Conservation (phyloP, 2,329 filamentous ascomycete species). For the Penicillium sp. region DNA sequence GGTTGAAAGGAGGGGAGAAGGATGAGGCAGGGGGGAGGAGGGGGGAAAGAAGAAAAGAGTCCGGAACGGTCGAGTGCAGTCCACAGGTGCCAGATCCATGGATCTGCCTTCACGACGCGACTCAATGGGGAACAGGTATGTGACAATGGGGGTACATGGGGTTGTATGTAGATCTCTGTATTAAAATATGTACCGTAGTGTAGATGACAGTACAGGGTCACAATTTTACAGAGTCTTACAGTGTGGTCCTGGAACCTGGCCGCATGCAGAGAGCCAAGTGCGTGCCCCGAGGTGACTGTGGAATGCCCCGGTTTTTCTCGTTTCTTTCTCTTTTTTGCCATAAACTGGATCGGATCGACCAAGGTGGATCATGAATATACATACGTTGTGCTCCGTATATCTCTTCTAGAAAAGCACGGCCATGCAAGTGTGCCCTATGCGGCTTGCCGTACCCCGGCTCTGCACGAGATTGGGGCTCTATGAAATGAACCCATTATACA, state of each 20-base stretch:
- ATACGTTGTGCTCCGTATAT: not conserved
- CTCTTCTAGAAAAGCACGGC: conserved; percentile 10
- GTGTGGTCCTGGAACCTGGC: conserved; percentile 16
- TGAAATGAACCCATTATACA: not conserved
- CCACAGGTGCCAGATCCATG: conserved; percentile 30
- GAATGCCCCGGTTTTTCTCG: conserved; percentile 19
- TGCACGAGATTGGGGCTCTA: conserved; percentile 5
- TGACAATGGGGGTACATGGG: not conserved
- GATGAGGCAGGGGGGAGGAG: conserved; percentile 24
- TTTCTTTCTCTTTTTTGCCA: not conserved
- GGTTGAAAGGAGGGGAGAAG: conserved; percentile 21
- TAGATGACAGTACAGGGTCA: conserved; percentile 26
- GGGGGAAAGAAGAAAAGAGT: conserved; percentile 23
- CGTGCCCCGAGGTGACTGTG: conserved; percentile 20
- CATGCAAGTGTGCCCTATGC: conserved; percentile 8
- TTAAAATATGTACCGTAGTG: conserved; percentile 11
- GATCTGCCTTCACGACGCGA: conserved; percentile 29
- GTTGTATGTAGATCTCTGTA: not conserved
- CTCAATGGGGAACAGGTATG: conserved; percentile 16
- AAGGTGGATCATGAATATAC: conserved; percentile 3
- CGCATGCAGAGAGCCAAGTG: conserved; percentile 29
- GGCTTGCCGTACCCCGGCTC: conserved; percentile 5
- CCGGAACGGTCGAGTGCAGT: conserved; percentile 27
- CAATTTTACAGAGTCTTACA: conserved; percentile 17
- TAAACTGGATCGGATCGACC: conserved; percentile 2